A percentile compares a stretch with the other conserved stretches of the same genome.
Conservation (phyloP, 768 basidiomycete genomes). For the Tulasnella sp. region DNA sequence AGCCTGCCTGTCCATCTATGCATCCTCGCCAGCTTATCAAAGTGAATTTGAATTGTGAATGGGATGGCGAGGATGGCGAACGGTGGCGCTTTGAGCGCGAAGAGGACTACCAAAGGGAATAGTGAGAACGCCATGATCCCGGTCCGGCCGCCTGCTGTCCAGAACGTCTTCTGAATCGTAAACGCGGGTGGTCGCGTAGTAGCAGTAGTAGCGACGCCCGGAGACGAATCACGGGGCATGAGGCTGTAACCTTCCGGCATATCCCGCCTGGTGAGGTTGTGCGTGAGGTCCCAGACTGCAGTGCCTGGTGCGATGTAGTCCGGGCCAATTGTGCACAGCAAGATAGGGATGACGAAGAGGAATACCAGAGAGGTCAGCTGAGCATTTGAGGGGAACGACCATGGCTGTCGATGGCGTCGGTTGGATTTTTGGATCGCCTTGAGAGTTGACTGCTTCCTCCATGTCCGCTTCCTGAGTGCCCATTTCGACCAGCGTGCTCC, state of each 20-base stretch:
- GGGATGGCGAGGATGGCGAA: slow-evolving; percentile 60
- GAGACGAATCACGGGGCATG: slow-evolving; percentile 16
- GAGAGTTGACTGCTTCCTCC: slow-evolving; percentile 38
- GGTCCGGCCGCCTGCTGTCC: slow-evolving; percentile 56
- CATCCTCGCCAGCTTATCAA: slow-evolving; percentile 61
- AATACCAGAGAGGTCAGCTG: slow-evolving; percentile 42
- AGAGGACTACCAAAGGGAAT: slow-evolving; percentile 55
- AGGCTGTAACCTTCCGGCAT: slow-evolving; percentile 14
- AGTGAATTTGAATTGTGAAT: slow-evolving; percentile 50
- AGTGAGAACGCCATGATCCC: slow-evolving; percentile 65
- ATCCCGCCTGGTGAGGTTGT: slow-evolving; percentile 19
- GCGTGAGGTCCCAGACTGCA: slow-evolving; percentile 35
- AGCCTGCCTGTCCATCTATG: slow-evolving; percentile 64
- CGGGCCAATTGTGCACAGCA: slow-evolving; percentile 46
- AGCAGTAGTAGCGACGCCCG: slow-evolving; percentile 27
- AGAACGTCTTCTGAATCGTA: slow-evolving; percentile 56
- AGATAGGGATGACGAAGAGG: slow-evolving; percentile 34
- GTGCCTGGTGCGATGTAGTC: slow-evolving; percentile 52
- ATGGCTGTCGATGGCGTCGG: slow-evolving; percentile 33
- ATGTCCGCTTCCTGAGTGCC: slow-evolving; percentile 46
- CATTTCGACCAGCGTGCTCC: slow-evolving; percentile 51
- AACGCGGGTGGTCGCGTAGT: slow-evolving; percentile 38
- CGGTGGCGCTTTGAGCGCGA: slow-evolving; percentile 60
- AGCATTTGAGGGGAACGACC: slow-evolving; percentile 49
- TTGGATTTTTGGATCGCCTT: slow-evolving; percentile 27